Conservation (phyloP, 495 filamentous ascomycete species). For the Penicillium salamii region DNA sequence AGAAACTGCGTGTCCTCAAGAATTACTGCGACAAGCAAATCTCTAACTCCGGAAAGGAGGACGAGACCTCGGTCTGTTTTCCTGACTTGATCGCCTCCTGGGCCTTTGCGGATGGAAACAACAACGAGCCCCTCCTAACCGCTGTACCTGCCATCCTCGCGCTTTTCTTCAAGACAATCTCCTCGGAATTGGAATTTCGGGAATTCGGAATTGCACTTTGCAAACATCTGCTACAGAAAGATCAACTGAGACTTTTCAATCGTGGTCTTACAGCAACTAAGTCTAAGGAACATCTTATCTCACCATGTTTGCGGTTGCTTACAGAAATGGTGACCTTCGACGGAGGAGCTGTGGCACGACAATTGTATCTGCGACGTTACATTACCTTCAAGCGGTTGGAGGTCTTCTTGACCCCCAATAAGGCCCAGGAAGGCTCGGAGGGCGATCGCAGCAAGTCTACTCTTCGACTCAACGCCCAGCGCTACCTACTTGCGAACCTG, state of each 20-base stretch:
- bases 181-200: slow-evolving; percentile 64
- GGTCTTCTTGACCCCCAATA: slow-evolving; percentile 45
- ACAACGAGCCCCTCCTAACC: slow-evolving; percentile 72
- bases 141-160: slow-evolving; percentile 72
- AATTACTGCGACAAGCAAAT: slow-evolving; percentile 70
- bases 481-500: slow-evolving; percentile 70
- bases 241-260: slow-evolving; percentile 68
- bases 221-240: slow-evolving; percentile 68
- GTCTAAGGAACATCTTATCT: slow-evolving; percentile 79
- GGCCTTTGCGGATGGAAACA: slow-evolving; percentile 67
- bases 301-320: slow-evolving; percentile 74
- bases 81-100: slow-evolving; percentile 75
- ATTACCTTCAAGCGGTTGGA: slow-evolving; percentile 72
- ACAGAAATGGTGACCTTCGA: slow-evolving; percentile 77
- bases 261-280: slow-evolving; percentile 69
- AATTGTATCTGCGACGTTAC: slow-evolving; percentile 65
- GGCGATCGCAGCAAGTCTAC: slow-evolving; percentile 62
- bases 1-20: slow-evolving; percentile 60
- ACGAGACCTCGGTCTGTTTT: slow-evolving; percentile 58
- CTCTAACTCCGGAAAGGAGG: slow-evolving; percentile 50
- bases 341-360: slow-evolving; percentile 70
- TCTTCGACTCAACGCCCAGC: slow-evolving; percentile 70
- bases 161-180: slow-evolving; percentile 70
- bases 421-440: slow-evolving; percentile 45
- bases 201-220: slow-evolving; percentile 69